Evolutionary conservation across 345 rosid genomes (phyloP), one percentile per base, ranked within the genome.

Genomic region (Sonneratia caseolaris): DNA sequence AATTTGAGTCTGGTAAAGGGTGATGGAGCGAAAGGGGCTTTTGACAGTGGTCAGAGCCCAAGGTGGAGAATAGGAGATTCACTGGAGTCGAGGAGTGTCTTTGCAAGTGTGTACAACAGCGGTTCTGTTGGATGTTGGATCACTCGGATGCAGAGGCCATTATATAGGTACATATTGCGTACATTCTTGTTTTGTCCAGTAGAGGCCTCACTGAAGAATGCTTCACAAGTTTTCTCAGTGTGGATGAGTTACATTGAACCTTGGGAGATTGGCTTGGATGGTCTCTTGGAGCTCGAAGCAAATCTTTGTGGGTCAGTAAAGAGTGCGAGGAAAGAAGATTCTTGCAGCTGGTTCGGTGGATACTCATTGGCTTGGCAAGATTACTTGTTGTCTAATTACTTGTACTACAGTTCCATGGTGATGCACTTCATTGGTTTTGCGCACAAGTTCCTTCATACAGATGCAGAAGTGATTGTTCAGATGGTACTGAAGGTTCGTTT

Each of bases 371-470:
- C 72, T 68, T 89, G 96, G 96, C 87, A 81, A 81, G 85, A 81
- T 70, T 93, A 87, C 79, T 88, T 91, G 68, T 70, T 91, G 78
- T 91, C 91, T 36, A 93, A 91, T 76, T 93, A 91, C 80, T 79
- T 93, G 38, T 93, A 88, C 79, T 93, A 93, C 83, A 89, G 88
- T 71, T 93, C 97, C 38, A 61, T 91, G 85, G 85, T 91, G 70
- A 81, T 91, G 96, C 98, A 93, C 87, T 93, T 93, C 73, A 86
- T 88, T 69, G 96, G 96, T 65, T 93, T 93, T 76, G 94, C 95
- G 7, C 98, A 91, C 86, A 93, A 89, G 86, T 93, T 93, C 79
- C 97, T 93, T 80, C 98, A 89, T 76, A 73, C 82, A 11, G 93
- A 93, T 83, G 89, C 96, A 36, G 94, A 86, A 76, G 72, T 76